Conservation (phyloP, 148 eudicot species). For the Silene uniflora region DNA sequence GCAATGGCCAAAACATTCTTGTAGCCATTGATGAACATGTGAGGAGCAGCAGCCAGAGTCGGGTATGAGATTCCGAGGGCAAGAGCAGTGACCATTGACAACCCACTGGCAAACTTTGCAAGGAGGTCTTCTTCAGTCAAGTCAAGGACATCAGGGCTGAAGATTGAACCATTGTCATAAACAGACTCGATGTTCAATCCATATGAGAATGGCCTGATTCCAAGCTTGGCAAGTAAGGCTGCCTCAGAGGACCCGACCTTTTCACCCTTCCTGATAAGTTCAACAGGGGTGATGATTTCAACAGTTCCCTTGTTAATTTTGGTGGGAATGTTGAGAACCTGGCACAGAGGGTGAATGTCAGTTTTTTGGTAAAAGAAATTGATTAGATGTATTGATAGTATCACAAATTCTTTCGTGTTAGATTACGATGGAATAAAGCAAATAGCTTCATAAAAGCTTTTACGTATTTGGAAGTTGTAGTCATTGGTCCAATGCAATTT, state of each 20-base stretch:
- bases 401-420: no score
- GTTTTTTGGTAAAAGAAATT: neutral
- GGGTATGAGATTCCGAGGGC: constrained; percentile 58
- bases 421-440: no score
- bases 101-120: constrained; percentile 54
- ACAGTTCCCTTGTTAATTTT: constrained; percentile 81
- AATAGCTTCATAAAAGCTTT: no score
- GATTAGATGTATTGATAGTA: no score
- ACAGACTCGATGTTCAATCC: constrained; percentile 45
- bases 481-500: no score
- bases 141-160: constrained; percentile 63
- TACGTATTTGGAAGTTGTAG: no score
- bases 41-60: constrained; percentile 68
- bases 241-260: constrained; percentile 78
- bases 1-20: constrained; percentile 58
- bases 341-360: neutral
- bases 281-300: constrained; percentile 64
- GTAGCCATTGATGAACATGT: constrained; percentile 66
- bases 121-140: constrained; percentile 61
- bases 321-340: constrained; percentile 74
- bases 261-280: constrained; percentile 62
- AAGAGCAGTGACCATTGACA: constrained; percentile 49
- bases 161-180: constrained; percentile 56
- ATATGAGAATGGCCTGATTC: constrained; percentile 66
- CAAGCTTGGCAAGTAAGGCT: constrained; percentile 64